Evolutionary conservation across 306 rosid species (phyloP), one percentile per base, ranked within the genome.

Genomic region (Geum urbanum): DNA sequence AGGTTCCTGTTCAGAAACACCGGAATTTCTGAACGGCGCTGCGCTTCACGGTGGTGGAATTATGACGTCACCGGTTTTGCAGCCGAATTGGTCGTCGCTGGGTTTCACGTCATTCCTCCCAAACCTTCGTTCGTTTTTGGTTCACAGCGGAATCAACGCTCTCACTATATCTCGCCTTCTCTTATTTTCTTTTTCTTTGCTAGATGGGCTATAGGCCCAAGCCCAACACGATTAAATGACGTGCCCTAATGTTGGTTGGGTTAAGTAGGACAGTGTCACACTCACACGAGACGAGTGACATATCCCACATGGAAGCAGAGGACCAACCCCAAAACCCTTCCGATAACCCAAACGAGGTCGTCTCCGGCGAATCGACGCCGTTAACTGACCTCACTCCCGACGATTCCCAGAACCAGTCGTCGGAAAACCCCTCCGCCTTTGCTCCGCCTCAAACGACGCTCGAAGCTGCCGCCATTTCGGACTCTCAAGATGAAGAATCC

Each of bases 401-500:
- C n/a, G 82, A 80, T 8, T 77, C 70, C 58, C 68, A 50, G 12
- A 86, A 85, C 70, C 82, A 65, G 13, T 85, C 84, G 8, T 61
- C 72, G 52, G 65, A 37, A n/a, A 68, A 73, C 18, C 67, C 68
- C 15, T 63, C 70, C 4, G 52, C 79, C 10, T 32, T 32, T 32
- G 74, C 77, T 51, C 86, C 85, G 24, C 83, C 82, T 24, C 81
- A 66, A 82, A 71, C 84, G 57, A 71, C 84, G 0, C 68, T 70
- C 0, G 87, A 82, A 4, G 63, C 72, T 32, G 37, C 37, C 41
- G 75, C 80, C 63, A 68, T 78, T 60, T 72, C 85, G 24, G 89
- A 86, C 41, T 85, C 92, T 27, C 88, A 80, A 1, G 91, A 88
- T 47, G 84, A 84, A 32, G 84, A 84, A 32, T 84, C 91, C 48